A percentile compares a stretch with the other conserved stretches of the same genome.
Conservation (phyloP, 1,284 basidiomycete genomes). For the Ganoderma multipileum region DNA sequence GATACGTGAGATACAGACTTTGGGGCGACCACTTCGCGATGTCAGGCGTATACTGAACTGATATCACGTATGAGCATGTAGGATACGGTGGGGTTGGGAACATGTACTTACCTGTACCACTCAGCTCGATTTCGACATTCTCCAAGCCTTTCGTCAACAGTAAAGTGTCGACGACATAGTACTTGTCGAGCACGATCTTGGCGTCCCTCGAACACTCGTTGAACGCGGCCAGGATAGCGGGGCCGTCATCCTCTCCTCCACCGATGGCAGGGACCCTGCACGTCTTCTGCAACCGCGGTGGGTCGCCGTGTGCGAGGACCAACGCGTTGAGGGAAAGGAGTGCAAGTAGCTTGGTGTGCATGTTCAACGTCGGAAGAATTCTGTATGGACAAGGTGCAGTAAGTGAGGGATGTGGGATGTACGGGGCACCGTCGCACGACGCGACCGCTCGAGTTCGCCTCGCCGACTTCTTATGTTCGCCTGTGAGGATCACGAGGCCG, state of each 20-base stretch:
- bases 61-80: not conserved
- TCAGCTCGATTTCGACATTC: conserved; percentile 49
- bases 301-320: conserved; percentile 14
- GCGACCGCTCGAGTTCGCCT: not conserved
- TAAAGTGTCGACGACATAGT: conserved; percentile 50
- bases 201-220: conserved; percentile 39
- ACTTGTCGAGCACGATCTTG: conserved; percentile 42
- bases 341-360: conserved; percentile 19
- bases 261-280: conserved; percentile 44
- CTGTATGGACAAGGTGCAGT: not conserved
- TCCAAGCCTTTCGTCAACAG: conserved; percentile 46
- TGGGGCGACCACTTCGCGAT: conserved; percentile 54
- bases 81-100: not conserved
- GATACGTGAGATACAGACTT: conserved; percentile 48
- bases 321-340: conserved; percentile 13
- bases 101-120: conserved; percentile 39
- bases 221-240: conserved; percentile 44
- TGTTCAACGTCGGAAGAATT: not conserved
- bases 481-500: conserved; percentile 14
- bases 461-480: conserved; percentile 1
- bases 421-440: not conserved
- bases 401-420: not conserved
- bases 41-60: conserved; percentile 49
- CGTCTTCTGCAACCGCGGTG: conserved; percentile 10
- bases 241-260: conserved; percentile 46